These are phyloP conservation scores for Peltaster fructicola DNA, from an alignment of 2,329 filamentous ascomycete species.

Conservation along the genomic window DNA sequence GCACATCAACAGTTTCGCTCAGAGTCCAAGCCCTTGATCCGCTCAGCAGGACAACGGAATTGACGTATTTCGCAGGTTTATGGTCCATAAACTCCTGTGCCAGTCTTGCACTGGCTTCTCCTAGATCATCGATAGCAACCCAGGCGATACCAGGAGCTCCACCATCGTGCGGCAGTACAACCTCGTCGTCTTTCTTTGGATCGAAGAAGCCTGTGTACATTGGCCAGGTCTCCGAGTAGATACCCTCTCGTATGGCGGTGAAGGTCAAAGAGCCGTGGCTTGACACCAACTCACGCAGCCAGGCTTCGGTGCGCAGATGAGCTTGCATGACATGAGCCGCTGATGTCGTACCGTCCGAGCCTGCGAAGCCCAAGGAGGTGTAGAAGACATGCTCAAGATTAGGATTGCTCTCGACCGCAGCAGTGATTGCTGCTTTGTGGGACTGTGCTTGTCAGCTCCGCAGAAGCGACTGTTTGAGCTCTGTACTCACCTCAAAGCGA, in stretches of 20 bases:
- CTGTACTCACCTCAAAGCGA: no score
- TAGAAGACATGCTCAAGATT: conserved; percentile 32
- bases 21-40: no score
- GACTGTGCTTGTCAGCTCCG: no score
- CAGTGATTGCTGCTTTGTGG: no score
- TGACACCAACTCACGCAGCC: conserved; percentile 16
- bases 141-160: conserved; percentile 27
- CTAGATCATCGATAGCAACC: conserved; percentile 28
- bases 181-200: conserved; percentile 18
- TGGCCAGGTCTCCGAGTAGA: conserved; percentile 32
- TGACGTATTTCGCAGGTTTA: no score
- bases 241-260: conserved; percentile 26
- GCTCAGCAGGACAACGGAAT: no score
- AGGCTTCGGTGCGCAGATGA: conserved; percentile 28
- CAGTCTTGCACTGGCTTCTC: conserved; percentile 25
- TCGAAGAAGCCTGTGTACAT: conserved; percentile 29
- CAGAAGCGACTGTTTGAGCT: no score
- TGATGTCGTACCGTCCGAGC: no score
- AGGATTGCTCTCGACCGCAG: no score
- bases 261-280: conserved; percentile 14
- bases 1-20: no score
- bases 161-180: conserved; percentile 20
- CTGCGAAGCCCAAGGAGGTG: conserved; percentile 26
- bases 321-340: conserved; percentile 28
- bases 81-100: no score